Percentiles rank a stretch among this genome's conserved stretches.
These are phyloP conservation scores for Corinectria fuckeliana DNA, from an alignment of 2,329 filamentous ascomycete genomes.

Conservation along the genomic window DNA sequence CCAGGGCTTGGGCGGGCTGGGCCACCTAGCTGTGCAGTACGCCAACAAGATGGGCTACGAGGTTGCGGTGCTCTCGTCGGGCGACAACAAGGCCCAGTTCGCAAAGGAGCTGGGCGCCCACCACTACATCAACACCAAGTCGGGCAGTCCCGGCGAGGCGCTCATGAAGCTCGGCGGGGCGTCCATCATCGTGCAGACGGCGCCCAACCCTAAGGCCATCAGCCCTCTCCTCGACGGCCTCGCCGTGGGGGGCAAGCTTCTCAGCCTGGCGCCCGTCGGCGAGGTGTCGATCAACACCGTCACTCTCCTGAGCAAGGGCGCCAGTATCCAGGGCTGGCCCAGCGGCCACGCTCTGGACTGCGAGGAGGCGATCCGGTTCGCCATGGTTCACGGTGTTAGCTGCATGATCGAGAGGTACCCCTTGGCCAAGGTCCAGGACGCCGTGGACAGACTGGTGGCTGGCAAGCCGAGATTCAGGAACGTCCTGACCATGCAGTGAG, in stretches of 20 bases:
- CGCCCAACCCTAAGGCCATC: slow-evolving; percentile 64
- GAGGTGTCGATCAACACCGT: slow-evolving; percentile 51
- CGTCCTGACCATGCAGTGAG: slow-evolving; percentile 50
- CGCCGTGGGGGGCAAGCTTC: slow-evolving; percentile 60
- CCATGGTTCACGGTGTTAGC: slow-evolving; percentile 64
- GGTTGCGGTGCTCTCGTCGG: slow-evolving; percentile 71
- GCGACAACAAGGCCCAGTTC: slow-evolving; percentile 71
- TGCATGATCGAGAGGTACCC: slow-evolving; percentile 71
- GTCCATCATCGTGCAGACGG: slow-evolving; percentile 66
- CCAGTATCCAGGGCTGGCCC: slow-evolving; percentile 68
- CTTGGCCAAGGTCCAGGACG: slow-evolving; percentile 56
- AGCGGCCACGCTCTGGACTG: slow-evolving; percentile 68
- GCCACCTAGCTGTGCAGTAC: slow-evolving; percentile 80
- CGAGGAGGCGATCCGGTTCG: slow-evolving; percentile 72
- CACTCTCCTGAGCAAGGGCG: slow-evolving; percentile 55
- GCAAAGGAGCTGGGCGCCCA: slow-evolving; percentile 56
- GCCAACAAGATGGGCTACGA: slow-evolving; percentile 78
- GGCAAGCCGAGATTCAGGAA: slow-evolving; percentile 55
- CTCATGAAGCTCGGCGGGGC: slow-evolving; percentile 67
- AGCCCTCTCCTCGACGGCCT: slow-evolving; percentile 60
- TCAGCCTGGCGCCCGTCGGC: slow-evolving; percentile 63
- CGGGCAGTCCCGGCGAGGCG: slow-evolving; percentile 54
- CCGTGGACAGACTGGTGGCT: slow-evolving; percentile 49
- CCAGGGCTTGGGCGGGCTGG: slow-evolving; percentile 77
- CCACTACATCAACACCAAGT: slow-evolving; percentile 58